phyloP scores from a whole-genome alignment of 305 asterid species.

The Coffea humblotiana region DNA sequence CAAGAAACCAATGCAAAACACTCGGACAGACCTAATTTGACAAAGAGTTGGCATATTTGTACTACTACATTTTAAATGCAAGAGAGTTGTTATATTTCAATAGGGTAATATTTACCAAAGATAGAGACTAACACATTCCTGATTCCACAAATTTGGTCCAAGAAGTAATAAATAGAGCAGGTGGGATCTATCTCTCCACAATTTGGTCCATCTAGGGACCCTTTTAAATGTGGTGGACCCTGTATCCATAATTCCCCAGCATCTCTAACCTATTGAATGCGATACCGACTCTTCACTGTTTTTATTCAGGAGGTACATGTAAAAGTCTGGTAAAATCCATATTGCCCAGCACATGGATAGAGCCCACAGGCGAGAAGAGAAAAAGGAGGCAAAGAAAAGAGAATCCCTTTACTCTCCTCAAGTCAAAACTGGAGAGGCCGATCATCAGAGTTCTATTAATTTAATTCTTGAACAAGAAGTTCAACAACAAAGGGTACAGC shows the following conservation, averaged over 20 bases:
- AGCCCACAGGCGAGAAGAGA: conserved; percentile 25
- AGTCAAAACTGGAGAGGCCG: conserved; percentile 15
- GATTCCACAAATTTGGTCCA: conserved; percentile 41
- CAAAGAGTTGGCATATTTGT: not conserved
- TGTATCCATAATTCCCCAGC: conserved; percentile 55
- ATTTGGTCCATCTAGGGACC: conserved; percentile 58
- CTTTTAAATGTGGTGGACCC: conserved; percentile 60
- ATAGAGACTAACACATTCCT: not conserved
- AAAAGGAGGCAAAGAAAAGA: not conserved
- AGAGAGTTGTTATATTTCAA: not conserved
- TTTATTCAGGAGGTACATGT: conserved; percentile 43
- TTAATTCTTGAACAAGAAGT: not conserved
- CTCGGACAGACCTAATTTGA: not conserved
- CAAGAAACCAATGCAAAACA: not conserved
- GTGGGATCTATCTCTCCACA: conserved; percentile 41
- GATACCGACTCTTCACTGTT: conserved; percentile 56
- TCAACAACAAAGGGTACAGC: not conserved
- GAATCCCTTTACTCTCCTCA: not conserved
- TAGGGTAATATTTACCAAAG: not conserved
- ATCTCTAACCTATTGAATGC: conserved; percentile 58
- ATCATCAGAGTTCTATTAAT: not conserved
- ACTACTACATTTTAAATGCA: not conserved
- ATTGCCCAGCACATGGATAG: conserved; percentile 62
- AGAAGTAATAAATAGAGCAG: conserved; percentile 41
- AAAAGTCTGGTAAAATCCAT: conserved; percentile 40